Base-by-base conservation (phyloP, 164 flowering plant species). In the Sextonia rubra region DNA sequence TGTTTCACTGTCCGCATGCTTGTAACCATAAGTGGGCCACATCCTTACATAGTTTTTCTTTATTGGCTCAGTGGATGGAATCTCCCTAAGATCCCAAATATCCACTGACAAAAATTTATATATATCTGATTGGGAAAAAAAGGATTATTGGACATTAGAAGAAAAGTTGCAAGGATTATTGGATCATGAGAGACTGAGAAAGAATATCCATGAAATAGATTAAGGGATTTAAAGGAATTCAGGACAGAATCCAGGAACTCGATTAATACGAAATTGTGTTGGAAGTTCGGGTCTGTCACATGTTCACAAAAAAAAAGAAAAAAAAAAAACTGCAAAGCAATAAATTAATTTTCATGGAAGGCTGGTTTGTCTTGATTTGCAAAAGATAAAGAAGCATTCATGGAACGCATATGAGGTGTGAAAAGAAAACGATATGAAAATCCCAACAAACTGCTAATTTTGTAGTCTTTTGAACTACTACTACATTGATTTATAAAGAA, bases 141-240 rank as follows among this genome's bases (percentile, higher is more conserved):
- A 74, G 80, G 92, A 87, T 89, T 88, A 94, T 90, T 88, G 87
- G 90, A 86, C 84, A 60, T 78, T 60, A 3, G 69, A 73, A 89
- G 86, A 85, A 83, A 86, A 89, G 84, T 89, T 87, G 88, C 79
- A 81, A 71, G 89, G 73, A 82, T 81, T 84, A 85, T 86, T 74
- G 88, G 89, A 88, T 86, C 90, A 83, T 82, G 86, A 85, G 87
- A 70, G 75, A 72, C 71, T 71, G 60, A 52, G n/a, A 52, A 74
- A 66, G 60, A 66, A 68, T 52, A 61, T 52, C 64, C 26, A 47
- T 7, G 15, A 71, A 63, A 18, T 55, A 73, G 73, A 68, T 69
- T 71, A 64, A 65, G 60, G 77, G 72, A 69, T 71, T 69, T 22
- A 30, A 56, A 49, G 64, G 78, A 78, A 76, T 79, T 84, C 30